A percentile compares a stretch with the other conserved stretches of the same genome.
Conservation (phyloP, 2,329 filamentous ascomycete genomes). For the Trichocomaceae sp. region DNA sequence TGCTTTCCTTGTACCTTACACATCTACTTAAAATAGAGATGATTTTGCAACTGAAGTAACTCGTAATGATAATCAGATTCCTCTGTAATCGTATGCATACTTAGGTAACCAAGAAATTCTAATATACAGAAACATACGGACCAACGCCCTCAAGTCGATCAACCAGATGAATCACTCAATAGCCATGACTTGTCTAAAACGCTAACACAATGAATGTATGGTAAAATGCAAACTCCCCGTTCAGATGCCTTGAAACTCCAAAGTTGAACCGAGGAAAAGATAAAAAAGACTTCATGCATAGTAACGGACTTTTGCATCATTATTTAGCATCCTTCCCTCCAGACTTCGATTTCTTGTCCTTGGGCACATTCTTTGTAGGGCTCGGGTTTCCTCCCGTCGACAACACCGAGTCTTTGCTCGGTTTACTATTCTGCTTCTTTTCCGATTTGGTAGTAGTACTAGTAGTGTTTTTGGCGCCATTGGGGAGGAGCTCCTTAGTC, state of each 20-base stretch:
- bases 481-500: slow-evolving; percentile 12
- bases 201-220: neutral
- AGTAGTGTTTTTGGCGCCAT: slow-evolving; percentile 3
- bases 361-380: slow-evolving; percentile 7
- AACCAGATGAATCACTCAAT: neutral
- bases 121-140: neutral
- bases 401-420: neutral
- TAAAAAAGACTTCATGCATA: neutral
- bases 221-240: neutral
- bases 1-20: slow-evolving; percentile 10
- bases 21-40: slow-evolving; percentile 10
- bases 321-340: slow-evolving; percentile 5
- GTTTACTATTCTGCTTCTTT: slow-evolving; percentile 8
- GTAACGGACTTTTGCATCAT: neutral
- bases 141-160: neutral
- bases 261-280: neutral
- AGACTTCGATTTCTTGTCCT: slow-evolving; percentile 13
- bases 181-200: neutral
- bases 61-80: neutral
- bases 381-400: slow-evolving; percentile 4
- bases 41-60: slow-evolving; percentile 2
- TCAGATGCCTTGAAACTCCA: neutral
- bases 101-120: neutral
- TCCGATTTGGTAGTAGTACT: slow-evolving; percentile 9
- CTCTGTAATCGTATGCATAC: neutral